A percentile compares a stretch with the other conserved stretches of the same genome.
phyloP scores from a whole-genome alignment of 1,284 basidiomycete genomes.

The Stygiomarasmius scandens region DNA sequence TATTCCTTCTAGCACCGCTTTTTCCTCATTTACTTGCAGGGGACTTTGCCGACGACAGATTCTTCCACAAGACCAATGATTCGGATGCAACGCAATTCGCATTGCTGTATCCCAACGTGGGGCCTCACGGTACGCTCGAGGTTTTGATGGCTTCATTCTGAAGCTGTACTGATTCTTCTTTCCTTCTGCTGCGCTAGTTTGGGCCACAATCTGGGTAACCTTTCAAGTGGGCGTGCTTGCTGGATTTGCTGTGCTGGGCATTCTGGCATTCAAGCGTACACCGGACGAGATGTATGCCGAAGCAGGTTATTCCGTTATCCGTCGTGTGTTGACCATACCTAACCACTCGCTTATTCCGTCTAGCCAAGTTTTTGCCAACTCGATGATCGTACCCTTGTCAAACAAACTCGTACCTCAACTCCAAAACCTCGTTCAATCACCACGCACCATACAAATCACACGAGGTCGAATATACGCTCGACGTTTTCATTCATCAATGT shows the following conservation, averaged over 20 bases:
- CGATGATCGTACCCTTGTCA: constrained; percentile 21
- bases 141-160: not conserved
- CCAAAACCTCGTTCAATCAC: not conserved
- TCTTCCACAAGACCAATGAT: constrained; percentile 84
- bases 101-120: constrained; percentile 65
- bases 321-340: not conserved
- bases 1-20: not conserved
- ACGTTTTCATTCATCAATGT: no score
- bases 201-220: constrained; percentile 76
- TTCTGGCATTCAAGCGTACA: constrained; percentile 72
- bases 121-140: constrained; percentile 59
- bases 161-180: constrained; percentile 8
- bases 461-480: no score
- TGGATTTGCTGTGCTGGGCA: constrained; percentile 71
- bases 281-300: constrained; percentile 57
- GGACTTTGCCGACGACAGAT: constrained; percentile 84
- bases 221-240: constrained; percentile 69
- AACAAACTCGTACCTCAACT: not conserved
- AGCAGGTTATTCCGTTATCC: constrained; percentile 43
- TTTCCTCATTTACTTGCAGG: constrained; percentile 42
- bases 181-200: constrained; percentile 47
- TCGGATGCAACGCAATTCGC: constrained; percentile 81
- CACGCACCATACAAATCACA: no score
- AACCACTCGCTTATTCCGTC: not conserved
- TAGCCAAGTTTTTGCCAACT: constrained; percentile 48